A percentile compares a stretch with the other conserved stretches of the same genome.
Conservation (phyloP, 108 stramenopile genomes). For the Fistulifera solaris region DNA sequence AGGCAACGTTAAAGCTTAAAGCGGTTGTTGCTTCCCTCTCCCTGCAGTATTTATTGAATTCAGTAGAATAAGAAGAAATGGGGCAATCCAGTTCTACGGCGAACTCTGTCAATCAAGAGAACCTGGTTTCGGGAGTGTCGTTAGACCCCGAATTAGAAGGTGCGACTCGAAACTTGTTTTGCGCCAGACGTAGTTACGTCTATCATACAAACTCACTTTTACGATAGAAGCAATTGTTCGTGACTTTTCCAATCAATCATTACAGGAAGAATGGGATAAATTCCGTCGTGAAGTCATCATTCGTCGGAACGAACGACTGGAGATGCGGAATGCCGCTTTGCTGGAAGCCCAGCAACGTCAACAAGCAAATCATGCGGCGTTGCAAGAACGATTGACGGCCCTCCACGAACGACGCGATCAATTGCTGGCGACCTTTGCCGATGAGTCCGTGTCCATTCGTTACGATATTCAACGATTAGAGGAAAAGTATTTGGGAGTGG, state of each 20-base stretch:
- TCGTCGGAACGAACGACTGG: constrained; percentile 5
- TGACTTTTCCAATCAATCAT: constrained; percentile 10
- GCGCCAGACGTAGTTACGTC: too few species aligned
- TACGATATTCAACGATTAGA: background rate
- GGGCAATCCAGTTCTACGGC: too few species aligned
- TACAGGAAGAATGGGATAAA: constrained; percentile 9
- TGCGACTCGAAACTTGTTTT: too few species aligned
- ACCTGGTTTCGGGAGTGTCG: background rate
- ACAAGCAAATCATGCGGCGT: background rate
- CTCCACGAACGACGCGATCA: background rate
- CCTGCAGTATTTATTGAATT: too few species aligned
- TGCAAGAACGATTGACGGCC: background rate
- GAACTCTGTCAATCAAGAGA: background rate
- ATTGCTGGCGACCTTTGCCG: constrained; percentile 7
- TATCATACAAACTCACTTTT: constrained; percentile 1
- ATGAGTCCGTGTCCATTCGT: background rate
- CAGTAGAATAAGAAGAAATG: too few species aligned
- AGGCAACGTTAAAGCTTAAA: too few species aligned
- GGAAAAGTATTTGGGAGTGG: background rate
- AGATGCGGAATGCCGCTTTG: background rate
- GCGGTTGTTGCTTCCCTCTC: too few species aligned
- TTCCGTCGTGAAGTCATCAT: constrained; percentile 1
- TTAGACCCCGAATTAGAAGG: background rate
- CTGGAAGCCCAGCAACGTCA: background rate
- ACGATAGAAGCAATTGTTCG: constrained; percentile 5